Conservation (phyloP, 2,329 filamentous ascomycete species). For the Passalora sequoiae region DNA sequence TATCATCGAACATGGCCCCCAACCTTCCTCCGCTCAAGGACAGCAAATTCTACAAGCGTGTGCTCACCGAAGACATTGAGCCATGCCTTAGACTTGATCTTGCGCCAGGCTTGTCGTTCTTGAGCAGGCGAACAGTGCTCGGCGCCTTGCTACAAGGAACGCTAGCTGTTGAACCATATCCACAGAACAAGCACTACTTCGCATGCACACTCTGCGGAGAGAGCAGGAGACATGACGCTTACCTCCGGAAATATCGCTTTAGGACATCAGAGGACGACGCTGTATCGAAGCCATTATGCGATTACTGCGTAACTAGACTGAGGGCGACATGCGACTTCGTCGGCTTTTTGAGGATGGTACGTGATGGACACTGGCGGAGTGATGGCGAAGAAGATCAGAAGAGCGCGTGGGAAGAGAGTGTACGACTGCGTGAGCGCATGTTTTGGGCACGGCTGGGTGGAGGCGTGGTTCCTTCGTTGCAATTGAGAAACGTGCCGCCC, state of each 20-base stretch:
- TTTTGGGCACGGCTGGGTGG: conserved; percentile 94
- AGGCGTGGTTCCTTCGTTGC: conserved; percentile 68
- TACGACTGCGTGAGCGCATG: conserved; percentile 85
- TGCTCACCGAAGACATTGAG: conserved; percentile 84
- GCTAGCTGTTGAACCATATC: conserved; percentile 82
- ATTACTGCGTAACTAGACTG: conserved; percentile 77
- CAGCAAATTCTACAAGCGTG: conserved; percentile 88
- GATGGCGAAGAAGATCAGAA: conserved; percentile 79
- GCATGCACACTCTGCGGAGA: conserved; percentile 90
- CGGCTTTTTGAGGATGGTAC: conserved; percentile 82
- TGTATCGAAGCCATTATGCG: conserved; percentile 82
- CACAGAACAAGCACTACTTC: conserved; percentile 51
- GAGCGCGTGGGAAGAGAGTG: conserved; percentile 89
- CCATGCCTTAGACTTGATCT: conserved; percentile 84
- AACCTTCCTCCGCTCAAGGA: conserved; percentile 68
- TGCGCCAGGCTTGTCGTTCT: conserved; percentile 87
- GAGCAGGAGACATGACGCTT: conserved; percentile 61
- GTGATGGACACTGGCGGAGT: conserved; percentile 85
- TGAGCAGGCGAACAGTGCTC: conserved; percentile 79
- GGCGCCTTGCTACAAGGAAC: conserved; percentile 78
- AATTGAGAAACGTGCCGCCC: conserved; percentile 9
- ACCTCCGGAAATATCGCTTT: conserved; percentile 80
- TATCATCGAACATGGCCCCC: conserved; percentile 28
- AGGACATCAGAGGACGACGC: conserved; percentile 79
- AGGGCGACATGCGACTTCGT: conserved; percentile 89